Evolutionary conservation across 2,329 filamentous ascomycete species (phyloP).

Genomic region (Phialocephala subalpina): DNA sequence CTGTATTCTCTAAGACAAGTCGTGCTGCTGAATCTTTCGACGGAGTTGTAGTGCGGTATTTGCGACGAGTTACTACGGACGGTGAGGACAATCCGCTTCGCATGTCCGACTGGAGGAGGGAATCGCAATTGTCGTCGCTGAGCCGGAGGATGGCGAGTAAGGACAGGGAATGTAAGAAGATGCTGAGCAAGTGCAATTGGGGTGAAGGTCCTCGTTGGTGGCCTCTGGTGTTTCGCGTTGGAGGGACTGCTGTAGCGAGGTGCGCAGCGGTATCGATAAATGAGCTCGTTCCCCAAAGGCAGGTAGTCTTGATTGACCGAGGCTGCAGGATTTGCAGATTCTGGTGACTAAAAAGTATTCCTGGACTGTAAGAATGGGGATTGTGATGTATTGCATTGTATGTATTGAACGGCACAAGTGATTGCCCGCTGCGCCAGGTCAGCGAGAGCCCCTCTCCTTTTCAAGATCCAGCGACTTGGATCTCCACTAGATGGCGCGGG

Average conservation of each 20-base stretch:
- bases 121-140: not conserved
- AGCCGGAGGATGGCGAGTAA: not conserved
- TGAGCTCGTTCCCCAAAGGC: not conserved
- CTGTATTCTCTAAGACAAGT: not conserved
- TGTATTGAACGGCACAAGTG: too few species aligned
- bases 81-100: not conserved
- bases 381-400: not conserved
- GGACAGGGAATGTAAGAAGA: not conserved
- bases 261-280: conserved; percentile 1
- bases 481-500: conserved; percentile 5
- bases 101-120: not conserved
- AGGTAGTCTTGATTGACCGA: not conserved
- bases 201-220: not conserved
- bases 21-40: not conserved
- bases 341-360: not conserved
- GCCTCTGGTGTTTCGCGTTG: not conserved
- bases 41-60: not conserved
- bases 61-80: not conserved
- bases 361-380: not conserved
- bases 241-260: conserved; percentile 3
- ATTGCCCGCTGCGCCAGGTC: not conserved
- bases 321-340: not conserved
- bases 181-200: not conserved
- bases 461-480: not conserved
- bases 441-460: conserved; percentile 13